Conservation (phyloP, 1,284 basidiomycete genomes). For the Athelia sp. region DNA sequence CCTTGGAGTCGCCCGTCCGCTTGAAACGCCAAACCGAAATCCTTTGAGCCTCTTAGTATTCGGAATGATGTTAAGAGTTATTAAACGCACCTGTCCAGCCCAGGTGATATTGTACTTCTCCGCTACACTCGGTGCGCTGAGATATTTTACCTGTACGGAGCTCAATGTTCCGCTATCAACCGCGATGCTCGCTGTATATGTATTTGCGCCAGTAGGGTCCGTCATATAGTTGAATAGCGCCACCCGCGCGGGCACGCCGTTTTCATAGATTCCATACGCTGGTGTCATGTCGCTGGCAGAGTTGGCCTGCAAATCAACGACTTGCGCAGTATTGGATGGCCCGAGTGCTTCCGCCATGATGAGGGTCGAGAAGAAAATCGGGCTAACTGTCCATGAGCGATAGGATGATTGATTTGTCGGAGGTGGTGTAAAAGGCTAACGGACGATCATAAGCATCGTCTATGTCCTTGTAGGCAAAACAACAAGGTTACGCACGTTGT, state of each 20-base stretch:
- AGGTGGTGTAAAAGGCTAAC: constrained; percentile 21
- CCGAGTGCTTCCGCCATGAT: constrained; percentile 46
- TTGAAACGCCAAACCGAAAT: constrained; percentile 42
- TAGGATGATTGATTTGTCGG: constrained; percentile 33
- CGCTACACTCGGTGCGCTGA: constrained; percentile 33
- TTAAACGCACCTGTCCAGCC: constrained; percentile 40
- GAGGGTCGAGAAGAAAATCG: constrained; percentile 43
- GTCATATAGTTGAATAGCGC: constrained; percentile 49
- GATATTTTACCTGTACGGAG: constrained; percentile 33
- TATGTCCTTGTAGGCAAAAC: constrained; percentile 21
- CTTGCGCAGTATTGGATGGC: constrained; percentile 31
- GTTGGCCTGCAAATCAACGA: constrained; percentile 38
- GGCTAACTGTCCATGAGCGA: constrained; percentile 33
- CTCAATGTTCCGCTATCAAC: constrained; percentile 38
- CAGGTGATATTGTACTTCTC: constrained; percentile 54
- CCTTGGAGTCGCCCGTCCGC: constrained; percentile 48
- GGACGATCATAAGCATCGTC: constrained; percentile 16
- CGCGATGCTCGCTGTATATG: constrained; percentile 29
- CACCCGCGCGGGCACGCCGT: constrained; percentile 35
- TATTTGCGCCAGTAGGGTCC: constrained; percentile 30
- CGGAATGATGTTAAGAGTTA: too few species aligned
- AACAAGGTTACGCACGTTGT: constrained; percentile 29
- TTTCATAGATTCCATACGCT: constrained; percentile 49
- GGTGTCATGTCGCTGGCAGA: constrained; percentile 35
- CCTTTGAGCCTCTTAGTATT: too few species aligned